These are phyloP conservation scores for Rachicladosporium sp. DNA, from an alignment of 2,329 filamentous ascomycete species.

Conservation along the genomic window DNA sequence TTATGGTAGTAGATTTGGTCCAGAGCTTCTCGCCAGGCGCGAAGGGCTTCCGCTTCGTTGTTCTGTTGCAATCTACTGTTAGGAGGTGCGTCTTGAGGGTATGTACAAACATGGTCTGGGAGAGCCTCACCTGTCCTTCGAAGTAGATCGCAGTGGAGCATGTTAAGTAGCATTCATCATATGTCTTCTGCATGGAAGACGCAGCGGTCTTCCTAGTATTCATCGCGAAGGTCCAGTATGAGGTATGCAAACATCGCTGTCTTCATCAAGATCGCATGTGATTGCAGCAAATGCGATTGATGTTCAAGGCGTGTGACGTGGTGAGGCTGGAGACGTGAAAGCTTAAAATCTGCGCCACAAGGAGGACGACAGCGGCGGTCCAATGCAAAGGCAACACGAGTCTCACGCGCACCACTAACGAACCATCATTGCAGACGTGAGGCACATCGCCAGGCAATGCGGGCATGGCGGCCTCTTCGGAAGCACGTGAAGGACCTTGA, in stretches of 20 bases:
- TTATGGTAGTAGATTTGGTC: slow-evolving; percentile 82
- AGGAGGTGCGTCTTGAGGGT: background rate
- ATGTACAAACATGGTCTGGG: slow-evolving; percentile 5
- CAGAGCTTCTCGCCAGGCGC: slow-evolving; percentile 80
- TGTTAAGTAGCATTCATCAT: slow-evolving; percentile 89
- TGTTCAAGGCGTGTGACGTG: no score
- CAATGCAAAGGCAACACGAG: background rate
- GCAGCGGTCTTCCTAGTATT: slow-evolving; percentile 42
- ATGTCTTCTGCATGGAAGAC: slow-evolving; percentile 84
- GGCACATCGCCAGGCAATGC: slow-evolving; percentile 10
- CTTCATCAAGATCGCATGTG: no score
- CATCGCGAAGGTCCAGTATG: background rate
- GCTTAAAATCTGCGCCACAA: no score
- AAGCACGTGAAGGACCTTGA: background rate
- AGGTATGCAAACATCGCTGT: no score
- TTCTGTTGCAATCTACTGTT: slow-evolving; percentile 46
- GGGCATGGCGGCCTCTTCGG: slow-evolving; percentile 12
- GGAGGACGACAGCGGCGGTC: background rate
- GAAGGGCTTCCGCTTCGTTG: slow-evolving; percentile 79
- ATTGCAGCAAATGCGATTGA: no score
- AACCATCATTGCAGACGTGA: background rate
- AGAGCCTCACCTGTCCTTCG: slow-evolving; percentile 62
- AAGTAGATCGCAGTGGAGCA: slow-evolving; percentile 96
- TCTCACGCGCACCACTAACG: background rate
- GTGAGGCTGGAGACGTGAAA: no score